Evolutionary conservation across 148 eudicot species (phyloP).

Genomic region (Drosera capensis): DNA sequence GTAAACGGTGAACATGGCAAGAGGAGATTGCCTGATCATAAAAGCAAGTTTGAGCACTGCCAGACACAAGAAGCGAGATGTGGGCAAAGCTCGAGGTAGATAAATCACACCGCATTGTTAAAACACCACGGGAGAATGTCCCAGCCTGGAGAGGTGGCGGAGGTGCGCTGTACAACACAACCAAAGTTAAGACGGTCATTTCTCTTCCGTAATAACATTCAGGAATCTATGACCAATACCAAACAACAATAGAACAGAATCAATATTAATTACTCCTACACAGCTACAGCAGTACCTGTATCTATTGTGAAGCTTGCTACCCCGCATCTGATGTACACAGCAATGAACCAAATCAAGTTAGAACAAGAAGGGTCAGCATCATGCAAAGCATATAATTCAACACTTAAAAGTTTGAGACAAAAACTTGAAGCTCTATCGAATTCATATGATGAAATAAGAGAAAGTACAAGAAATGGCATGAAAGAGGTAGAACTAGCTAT

Average conservation of each 20-base stretch:
- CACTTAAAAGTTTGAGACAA: no score
- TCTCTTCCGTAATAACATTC: neutral
- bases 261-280: neutral
- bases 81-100: conserved; percentile 80
- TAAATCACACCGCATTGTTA: conserved; percentile 92
- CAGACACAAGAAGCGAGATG: conserved; percentile 81
- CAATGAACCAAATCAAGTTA: neutral
- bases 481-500: no score
- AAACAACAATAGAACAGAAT: neutral
- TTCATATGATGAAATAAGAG: neutral
- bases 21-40: conserved; percentile 60
- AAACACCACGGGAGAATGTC: conserved; percentile 88
- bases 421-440: no score
- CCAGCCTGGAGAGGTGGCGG: conserved; percentile 99
- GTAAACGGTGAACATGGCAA: neutral
- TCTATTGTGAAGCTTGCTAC: conserved; percentile 90
- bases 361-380: neutral
- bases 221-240: no score
- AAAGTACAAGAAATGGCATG: neutral
- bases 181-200: neutral
- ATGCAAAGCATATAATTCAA: neutral
- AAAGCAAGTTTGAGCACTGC: conserved; percentile 94
- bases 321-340: conserved; percentile 52
- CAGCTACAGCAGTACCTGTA: conserved; percentile 53
- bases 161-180: conserved; percentile 56